phyloP scores from a whole-genome alignment of 352 stramenopile genomes.

The Elongisporangium undulatum region DNA sequence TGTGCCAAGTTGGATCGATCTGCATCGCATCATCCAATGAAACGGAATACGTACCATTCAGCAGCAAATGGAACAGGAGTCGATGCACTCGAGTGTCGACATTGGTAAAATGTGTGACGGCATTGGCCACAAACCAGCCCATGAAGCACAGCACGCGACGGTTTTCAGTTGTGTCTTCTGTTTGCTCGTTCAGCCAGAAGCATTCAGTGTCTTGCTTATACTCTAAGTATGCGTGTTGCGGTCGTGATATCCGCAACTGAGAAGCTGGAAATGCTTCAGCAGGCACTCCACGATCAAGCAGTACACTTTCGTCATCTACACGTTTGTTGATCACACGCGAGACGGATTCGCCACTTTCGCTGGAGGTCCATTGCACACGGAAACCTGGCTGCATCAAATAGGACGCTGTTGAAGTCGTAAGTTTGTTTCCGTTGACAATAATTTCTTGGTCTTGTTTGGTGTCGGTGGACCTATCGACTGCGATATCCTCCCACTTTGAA shows the following conservation, averaged over 20 bases:
- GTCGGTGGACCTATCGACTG: constrained; percentile 7
- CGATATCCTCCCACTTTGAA: constrained; percentile 40
- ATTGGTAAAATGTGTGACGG: constrained; percentile 36
- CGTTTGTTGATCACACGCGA: constrained; percentile 45
- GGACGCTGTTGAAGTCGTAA: constrained; percentile 25
- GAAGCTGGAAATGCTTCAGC: constrained; percentile 29
- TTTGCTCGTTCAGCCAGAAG: constrained; percentile 56
- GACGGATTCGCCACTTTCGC: constrained; percentile 16
- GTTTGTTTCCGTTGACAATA: constrained; percentile 42
- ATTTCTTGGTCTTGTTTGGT: constrained; percentile 16
- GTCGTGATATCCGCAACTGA: constrained; percentile 37
- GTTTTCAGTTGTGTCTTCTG: constrained; percentile 24
- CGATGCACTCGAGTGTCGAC: constrained; percentile 35
- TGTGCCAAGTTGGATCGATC: constrained; percentile 38
- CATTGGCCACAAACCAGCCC: constrained; percentile 60
- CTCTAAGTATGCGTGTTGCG: constrained; percentile 33
- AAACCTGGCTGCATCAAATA: constrained; percentile 18
- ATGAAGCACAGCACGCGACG: constrained; percentile 34
- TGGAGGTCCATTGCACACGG: constrained; percentile 29
- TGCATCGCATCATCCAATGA: constrained; percentile 38
- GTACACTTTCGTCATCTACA: constrained; percentile 28
- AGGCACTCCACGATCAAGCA: constrained; percentile 41
- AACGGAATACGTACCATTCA: constrained; percentile 23
- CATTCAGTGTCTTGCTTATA: constrained; percentile 59
- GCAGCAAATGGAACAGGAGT: constrained; percentile 48